Base-by-base conservation (phyloP, 495 filamentous ascomycete genomes). In the Xylaria telfairii region DNA sequence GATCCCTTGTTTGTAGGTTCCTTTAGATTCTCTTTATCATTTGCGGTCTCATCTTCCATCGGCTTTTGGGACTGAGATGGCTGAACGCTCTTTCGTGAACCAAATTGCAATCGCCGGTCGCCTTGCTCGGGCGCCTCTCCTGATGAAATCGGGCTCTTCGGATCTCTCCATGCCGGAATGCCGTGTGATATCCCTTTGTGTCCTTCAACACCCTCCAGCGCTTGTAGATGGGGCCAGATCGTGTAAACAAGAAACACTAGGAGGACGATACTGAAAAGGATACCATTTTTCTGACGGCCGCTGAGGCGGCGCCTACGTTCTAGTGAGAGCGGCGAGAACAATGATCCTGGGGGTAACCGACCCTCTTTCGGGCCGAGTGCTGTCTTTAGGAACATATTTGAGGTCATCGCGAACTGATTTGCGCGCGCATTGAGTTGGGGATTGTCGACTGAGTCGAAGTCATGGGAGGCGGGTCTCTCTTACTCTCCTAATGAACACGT, bases 281-380 rank as follows among this genome's bases (percentile, higher is more conserved):
- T 7, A 21, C 19, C 15, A 24, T 70, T 53, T 26, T 30, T 70
- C 26, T 47, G 49, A 19, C 68, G 68, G 37, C 26, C 47, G 10
- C 17, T 39, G 24, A 59, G 64, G n/a, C 68, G 60, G 24, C 68
- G 68, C 17, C 68, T 70, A 17, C 51, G 60, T 4, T 63, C 68
- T 39, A 13, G 6, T 8, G 37, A 21, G 13, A 24, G 17, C 19
- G 67, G 15, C 21, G 68, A 57, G 24, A 70, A 70, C 17, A 70
- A 32, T 10, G 54, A 49, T 34, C 49, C 68, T 17, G 60, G 61
- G 13, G 47, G 61, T 13, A 65, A 19, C 51, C 68, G 68, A 39
- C 68, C 68, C 68, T 70, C 68, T 32, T 70, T 70, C 17, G 67
- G 67, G 26, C 67, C 67, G 32, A 39, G 37, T 17, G 67, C 17